Base-by-base conservation (phyloP, 176 grass and related monocot genomes). In the Oropetium thomaeum region DNA sequence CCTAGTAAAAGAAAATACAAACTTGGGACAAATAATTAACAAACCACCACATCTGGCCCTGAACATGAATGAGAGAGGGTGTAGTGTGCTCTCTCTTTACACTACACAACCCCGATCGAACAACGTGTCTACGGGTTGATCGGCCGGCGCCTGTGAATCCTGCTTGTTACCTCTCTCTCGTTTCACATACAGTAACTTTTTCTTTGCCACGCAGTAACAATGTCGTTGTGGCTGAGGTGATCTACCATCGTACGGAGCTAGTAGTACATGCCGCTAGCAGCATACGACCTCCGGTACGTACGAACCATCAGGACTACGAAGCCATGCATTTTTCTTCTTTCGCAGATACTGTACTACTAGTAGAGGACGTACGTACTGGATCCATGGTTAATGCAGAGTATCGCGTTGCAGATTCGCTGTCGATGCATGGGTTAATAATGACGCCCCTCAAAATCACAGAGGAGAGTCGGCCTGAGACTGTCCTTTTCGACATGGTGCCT, bases 401-500 rank as follows among this genome's bases (percentile, higher is more conserved):
- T 73, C 70, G 30, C 12, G 20, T 25, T 53, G 48, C 63, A 45
- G 40, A 64, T 66, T 66, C 39, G 33, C 59, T 42, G 79, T 51
- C 25, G 33, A 65, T 55, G 34, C 13, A 35, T 69, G n/a, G n/a
- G n/a, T n/a, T n/a, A n/a, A n/a, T 51, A 47, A 65, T 48, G 20
- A 23, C 2, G 9, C 35, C 20, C 22, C 11, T n/a, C n/a, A n/a
- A n/a, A n/a, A n/a, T n/a, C n/a, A n/a, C n/a, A n/a, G n/a, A n/a
- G n/a, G n/a, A n/a, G n/a, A n/a, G n/a, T n/a, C n/a, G n/a, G n/a
- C n/a, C n/a, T 58, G 70, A 40, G 70, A 44, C 2, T 6, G 76
- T 63, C 70, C 71, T 65, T 81, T 81, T 60, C n/a, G 51, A 32
- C 78, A 62, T 53, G 37, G 45, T 17, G 34, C 43, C 32, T 65